A percentile compares a stretch with the other conserved stretches of the same genome.
Conservation (phyloP, 2,329 filamentous ascomycete species). For the Exophiala aquamarina region DNA sequence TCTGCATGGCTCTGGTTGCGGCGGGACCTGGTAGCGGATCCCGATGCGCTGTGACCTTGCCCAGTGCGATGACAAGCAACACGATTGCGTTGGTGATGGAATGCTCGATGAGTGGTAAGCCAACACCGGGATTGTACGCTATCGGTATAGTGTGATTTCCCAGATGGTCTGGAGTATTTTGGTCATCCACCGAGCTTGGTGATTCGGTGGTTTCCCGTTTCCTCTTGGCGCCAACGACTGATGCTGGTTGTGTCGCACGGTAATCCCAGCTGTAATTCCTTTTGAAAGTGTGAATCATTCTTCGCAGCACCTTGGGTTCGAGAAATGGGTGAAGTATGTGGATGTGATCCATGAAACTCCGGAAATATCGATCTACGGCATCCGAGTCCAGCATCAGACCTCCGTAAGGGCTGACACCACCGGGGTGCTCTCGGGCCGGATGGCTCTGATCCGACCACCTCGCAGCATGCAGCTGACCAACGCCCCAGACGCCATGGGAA, state of each 20-base stretch:
- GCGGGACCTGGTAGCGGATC: slow-evolving; percentile 51
- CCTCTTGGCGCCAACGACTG: slow-evolving; percentile 22
- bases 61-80: slow-evolving; percentile 78
- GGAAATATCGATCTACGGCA: slow-evolving; percentile 51
- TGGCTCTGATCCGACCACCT: slow-evolving; percentile 24
- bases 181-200: slow-evolving; percentile 19
- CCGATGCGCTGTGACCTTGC: slow-evolving; percentile 69
- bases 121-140: slow-evolving; percentile 12
- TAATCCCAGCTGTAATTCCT: slow-evolving; percentile 43
- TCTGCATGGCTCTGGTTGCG: slow-evolving; percentile 30
- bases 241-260: slow-evolving; percentile 9
- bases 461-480: slow-evolving; percentile 38
- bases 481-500: slow-evolving; percentile 54
- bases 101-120: slow-evolving; percentile 40
- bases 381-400: slow-evolving; percentile 54
- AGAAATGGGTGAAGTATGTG: slow-evolving; percentile 66
- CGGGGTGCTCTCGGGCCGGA: slow-evolving; percentile 36
- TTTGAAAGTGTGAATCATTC: slow-evolving; percentile 55
- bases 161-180: slow-evolving; percentile 2
- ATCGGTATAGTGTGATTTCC: slow-evolving; percentile 24
- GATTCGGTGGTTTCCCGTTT: slow-evolving; percentile 27
- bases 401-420: slow-evolving; percentile 52
- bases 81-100: slow-evolving; percentile 80
- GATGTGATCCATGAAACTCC: slow-evolving; percentile 60
- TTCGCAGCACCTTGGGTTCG: slow-evolving; percentile 52